A percentile compares a stretch with the other conserved stretches of the same genome.
Evolutionary conservation across 2,329 filamentous ascomycete genomes (phyloP).

Genomic region (Ascochyta pisi): DNA sequence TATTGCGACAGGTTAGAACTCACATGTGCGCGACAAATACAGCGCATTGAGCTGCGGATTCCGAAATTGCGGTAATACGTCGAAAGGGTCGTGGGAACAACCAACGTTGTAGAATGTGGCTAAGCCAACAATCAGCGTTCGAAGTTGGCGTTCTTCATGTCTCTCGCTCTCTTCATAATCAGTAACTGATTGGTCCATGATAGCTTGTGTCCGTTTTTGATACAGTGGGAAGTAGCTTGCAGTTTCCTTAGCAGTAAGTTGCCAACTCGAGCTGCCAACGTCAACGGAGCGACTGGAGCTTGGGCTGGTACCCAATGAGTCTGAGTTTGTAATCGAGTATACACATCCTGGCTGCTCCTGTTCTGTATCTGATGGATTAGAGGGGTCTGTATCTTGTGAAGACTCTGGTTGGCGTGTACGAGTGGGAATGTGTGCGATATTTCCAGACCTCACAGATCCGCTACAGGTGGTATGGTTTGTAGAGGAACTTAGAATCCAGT

Average conservation of each 20-base stretch:
- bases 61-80: not conserved
- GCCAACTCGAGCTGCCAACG: not conserved
- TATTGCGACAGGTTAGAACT: not conserved
- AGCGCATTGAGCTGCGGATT: not conserved
- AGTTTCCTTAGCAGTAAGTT: conserved; percentile 1
- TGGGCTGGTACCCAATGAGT: not conserved
- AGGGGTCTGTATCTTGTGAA: not conserved
- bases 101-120: conserved; percentile 20
- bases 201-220: not conserved
- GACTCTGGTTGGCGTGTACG: not conserved
- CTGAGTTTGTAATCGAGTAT: not conserved
- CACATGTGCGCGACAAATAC: conserved; percentile 7
- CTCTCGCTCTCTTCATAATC: conserved; percentile 27
- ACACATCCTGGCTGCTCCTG: not conserved
- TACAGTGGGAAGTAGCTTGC: conserved; percentile 4
- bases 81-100: conserved; percentile 5
- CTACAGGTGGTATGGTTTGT: not conserved
- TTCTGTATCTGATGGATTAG: not conserved
- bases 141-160: conserved; percentile 25
- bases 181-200: conserved; percentile 8
- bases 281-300: not conserved
- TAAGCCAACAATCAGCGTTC: conserved; percentile 22
- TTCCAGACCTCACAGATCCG: not conserved
- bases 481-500: not conserved
- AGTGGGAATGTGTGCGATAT: not conserved